Evolutionary conservation across 2,329 filamentous ascomycete species (phyloP).

Genomic region (Aureobasidium uvarum): DNA sequence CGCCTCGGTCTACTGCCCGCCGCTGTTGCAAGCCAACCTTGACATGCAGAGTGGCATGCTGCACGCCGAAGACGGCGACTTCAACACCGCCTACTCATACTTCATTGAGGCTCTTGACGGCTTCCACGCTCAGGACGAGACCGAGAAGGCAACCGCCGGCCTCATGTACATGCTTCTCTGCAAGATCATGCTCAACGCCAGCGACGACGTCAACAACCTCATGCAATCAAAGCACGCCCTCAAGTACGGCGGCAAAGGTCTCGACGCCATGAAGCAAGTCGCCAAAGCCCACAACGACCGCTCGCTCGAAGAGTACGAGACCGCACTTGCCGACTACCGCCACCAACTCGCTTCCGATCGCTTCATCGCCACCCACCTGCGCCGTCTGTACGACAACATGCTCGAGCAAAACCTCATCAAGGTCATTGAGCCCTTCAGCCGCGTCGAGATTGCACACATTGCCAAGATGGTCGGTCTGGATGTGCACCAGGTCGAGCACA

Average conservation of each 20-base stretch:
- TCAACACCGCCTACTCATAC: constrained; percentile 98
- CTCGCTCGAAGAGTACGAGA: constrained; percentile 95
- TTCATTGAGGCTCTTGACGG: constrained; percentile 99
- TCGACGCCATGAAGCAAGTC: constrained; percentile 99
- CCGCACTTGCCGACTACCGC: constrained; percentile 82
- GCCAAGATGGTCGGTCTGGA: constrained; percentile 97
- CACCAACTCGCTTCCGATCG: constrained; percentile 91
- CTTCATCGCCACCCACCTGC: constrained; percentile 96
- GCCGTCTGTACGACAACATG: constrained; percentile 96
- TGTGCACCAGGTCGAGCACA: constrained; percentile 94
- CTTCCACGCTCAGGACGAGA: constrained; percentile 89
- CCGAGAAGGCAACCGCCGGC: constrained; percentile 86
- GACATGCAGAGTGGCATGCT: constrained; percentile 99
- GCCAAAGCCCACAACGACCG: constrained; percentile 93
- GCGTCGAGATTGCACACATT: constrained; percentile 94
- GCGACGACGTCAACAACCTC: constrained; percentile 91
- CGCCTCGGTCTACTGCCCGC: constrained; percentile 95
- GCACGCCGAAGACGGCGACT: constrained; percentile 97
- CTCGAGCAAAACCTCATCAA: constrained; percentile 99
- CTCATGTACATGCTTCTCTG: constrained; percentile 99
- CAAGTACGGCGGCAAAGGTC: constrained; percentile 90
- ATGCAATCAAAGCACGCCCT: constrained; percentile 95
- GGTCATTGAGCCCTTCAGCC: constrained; percentile 97
- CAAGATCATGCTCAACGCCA: constrained; percentile 99
- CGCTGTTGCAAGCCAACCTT: constrained; percentile 88